Percentiles rank a stretch among this genome's conserved stretches.
phyloP scores from a whole-genome alignment of 768 basidiomycete species.

The Macrolepiota fuliginosa region DNA sequence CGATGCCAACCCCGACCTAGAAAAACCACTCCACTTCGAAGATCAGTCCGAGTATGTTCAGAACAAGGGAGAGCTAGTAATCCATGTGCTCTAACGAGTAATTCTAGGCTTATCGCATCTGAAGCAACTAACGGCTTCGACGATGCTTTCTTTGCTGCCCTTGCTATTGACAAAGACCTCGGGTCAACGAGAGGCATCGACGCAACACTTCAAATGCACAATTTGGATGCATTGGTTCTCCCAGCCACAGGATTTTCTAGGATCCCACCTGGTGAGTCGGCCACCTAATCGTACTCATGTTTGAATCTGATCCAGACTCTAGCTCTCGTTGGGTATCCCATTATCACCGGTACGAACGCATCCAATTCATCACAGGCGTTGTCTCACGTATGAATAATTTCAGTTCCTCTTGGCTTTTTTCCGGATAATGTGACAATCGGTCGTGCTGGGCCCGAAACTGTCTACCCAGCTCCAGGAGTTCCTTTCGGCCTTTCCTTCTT shows the following conservation, averaged over 20 bases:
- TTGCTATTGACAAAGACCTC: constrained; percentile 43
- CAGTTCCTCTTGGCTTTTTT: constrained; percentile 61
- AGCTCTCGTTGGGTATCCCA: constrained; percentile 66
- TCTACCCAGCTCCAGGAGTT: constrained; percentile 52
- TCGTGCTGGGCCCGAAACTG: constrained; percentile 36
- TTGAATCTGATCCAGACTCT: constrained; percentile 18
- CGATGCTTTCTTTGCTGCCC: constrained; percentile 39
- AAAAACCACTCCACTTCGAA: constrained; percentile 37
- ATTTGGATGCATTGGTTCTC: constrained; percentile 51
- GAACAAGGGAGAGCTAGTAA: background rate
- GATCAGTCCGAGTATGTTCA: constrained; percentile 35
- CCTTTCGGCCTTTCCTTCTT: constrained; percentile 64
- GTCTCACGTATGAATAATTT: constrained; percentile 2
- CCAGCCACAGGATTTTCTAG: constrained; percentile 41
- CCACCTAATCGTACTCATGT: background rate
- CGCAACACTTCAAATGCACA: constrained; percentile 40
- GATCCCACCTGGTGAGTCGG: constrained; percentile 34
- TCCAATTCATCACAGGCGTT: background rate
- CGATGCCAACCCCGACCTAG: constrained; percentile 46
- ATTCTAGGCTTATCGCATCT: constrained; percentile 31
- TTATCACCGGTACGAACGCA: constrained; percentile 52
- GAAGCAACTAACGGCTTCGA: constrained; percentile 42
- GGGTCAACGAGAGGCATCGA: constrained; percentile 55
- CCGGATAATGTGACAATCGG: constrained; percentile 41
- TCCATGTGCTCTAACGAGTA: background rate